Evolutionary conservation across 2,329 filamentous ascomycete species (phyloP).

Genomic region (Monosporascus sp.): DNA sequence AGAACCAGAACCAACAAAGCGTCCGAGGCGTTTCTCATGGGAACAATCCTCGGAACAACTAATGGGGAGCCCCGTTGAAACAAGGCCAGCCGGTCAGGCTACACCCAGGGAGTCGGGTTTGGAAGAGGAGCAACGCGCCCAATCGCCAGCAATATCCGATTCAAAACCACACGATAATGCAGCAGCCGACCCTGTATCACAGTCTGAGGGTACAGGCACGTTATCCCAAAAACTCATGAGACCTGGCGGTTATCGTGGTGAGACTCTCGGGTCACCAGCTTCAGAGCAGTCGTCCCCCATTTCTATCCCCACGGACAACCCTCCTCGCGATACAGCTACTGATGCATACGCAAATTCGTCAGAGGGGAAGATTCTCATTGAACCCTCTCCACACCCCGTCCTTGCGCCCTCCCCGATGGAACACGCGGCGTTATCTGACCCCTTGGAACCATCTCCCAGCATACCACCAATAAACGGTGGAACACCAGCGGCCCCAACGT

Average conservation of each 20-base stretch:
- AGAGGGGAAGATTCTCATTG: constrained; percentile 30
- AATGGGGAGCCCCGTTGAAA: constrained; percentile 7
- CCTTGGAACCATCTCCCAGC: neutral
- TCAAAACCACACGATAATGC: constrained; percentile 6
- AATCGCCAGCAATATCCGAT: neutral
- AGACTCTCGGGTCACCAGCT: constrained; percentile 4
- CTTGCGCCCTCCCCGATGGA: constrained; percentile 15
- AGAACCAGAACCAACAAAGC: constrained; percentile 4
- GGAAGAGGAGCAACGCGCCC: neutral
- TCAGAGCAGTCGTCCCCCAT: constrained; percentile 40
- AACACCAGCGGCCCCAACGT: constrained; percentile 9
- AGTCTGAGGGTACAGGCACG: constrained; percentile 8
- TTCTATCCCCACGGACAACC: constrained; percentile 30
- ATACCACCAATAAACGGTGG: constrained; percentile 10
- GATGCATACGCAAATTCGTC: constrained; percentile 12
- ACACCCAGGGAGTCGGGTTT: neutral
- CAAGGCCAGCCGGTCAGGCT: constrained; percentile 3
- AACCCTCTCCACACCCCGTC: constrained; percentile 28
- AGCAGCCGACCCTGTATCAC: neutral
- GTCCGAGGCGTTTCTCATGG: constrained; percentile 37
- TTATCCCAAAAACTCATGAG: constrained; percentile 29
- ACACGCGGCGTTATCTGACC: constrained; percentile 27
- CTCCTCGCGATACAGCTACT: constrained; percentile 7
- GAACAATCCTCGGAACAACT: constrained; percentile 28
- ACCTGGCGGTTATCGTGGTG: neutral